phyloP scores from a whole-genome alignment of 345 rosid genomes.

The Salix viminalis region DNA sequence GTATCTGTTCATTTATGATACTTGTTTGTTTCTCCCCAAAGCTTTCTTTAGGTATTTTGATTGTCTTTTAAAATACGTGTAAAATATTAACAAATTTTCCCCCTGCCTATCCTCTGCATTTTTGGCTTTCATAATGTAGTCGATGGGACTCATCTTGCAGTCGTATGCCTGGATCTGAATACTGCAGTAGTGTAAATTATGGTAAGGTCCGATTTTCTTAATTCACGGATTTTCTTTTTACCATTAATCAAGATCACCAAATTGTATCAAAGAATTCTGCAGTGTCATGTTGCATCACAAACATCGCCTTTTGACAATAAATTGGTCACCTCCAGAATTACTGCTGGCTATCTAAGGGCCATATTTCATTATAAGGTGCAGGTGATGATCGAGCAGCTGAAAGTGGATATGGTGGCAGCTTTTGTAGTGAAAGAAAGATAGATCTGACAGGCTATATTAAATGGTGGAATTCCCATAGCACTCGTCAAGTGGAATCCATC shows the following conservation, averaged over 20 bases:
- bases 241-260: slow-evolving; percentile 12
- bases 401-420: slow-evolving; percentile 63
- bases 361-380: slow-evolving; percentile 37
- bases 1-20: not conserved
- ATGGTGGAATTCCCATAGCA: slow-evolving; percentile 86
- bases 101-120: slow-evolving; percentile 8
- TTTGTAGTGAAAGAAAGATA: slow-evolving; percentile 74
- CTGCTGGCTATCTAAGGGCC: slow-evolving; percentile 5
- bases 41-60: not conserved
- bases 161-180: slow-evolving; percentile 76
- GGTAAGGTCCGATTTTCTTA: slow-evolving; percentile 38
- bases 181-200: slow-evolving; percentile 59
- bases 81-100: slow-evolving; percentile 4
- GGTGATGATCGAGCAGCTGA: slow-evolving; percentile 72
- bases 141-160: slow-evolving; percentile 82
- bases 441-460: slow-evolving; percentile 80
- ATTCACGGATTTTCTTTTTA: not conserved
- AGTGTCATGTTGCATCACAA: not conserved
- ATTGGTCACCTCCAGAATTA: not conserved
- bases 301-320: slow-evolving; percentile 4
- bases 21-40: not conserved
- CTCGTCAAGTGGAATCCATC: slow-evolving; percentile 61
- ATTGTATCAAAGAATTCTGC: slow-evolving; percentile 9
- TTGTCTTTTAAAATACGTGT: not conserved
- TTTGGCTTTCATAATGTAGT: slow-evolving; percentile 34